Base-by-base conservation (phyloP, 208 protist genomes). In the Naegleria gruberi region DNA sequence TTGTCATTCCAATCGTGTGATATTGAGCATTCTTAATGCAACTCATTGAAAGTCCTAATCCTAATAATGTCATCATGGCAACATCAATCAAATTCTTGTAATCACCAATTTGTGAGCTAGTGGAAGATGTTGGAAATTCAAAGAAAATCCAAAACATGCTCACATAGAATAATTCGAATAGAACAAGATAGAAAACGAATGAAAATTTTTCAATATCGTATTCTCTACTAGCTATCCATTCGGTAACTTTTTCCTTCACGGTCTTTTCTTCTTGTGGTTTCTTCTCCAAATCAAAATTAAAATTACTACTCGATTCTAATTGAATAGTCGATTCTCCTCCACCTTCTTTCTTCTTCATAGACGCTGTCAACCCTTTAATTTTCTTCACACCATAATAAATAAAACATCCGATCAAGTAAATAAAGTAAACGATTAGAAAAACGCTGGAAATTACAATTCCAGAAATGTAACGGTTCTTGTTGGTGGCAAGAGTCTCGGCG, bases 41-140 rank as follows among this genome's bases (percentile, higher is more conserved):
- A 8, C 89, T 93, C 91, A 93, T 93, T 2, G 93, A 51, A 41
- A 93, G 92, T 47, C 91, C 91, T 43, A 93, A 93, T 83, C 91
- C 91, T 34, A 93, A 46, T 1, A 93, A 89, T 5, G 92, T 43
- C 90, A 93, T 92, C 44, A 93, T 82, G 0, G 85, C n/a, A 30
- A 93, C 89, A 89, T 93, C 91, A 26, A 43, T 86, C 37, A 42
- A 17, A 6, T 8, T 37, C 82, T 86, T 86, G 82, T 86, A 86
- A 46, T 86, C 51, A 30, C 51, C 51, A 30, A 30, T 10, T 30
- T 30, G 15, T 30, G 15, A 30, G 2, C 19, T 30, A 65, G 15
- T 65, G 15, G 19, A 10, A 65, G 19, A 30, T 3, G 30, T 65
- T 65, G 51, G 51, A 65, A 65, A 65, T 19, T 65, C 51, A 19